Evolutionary conservation across 495 filamentous ascomycete species (phyloP).

Genomic region (Xylaria nigripes): DNA sequence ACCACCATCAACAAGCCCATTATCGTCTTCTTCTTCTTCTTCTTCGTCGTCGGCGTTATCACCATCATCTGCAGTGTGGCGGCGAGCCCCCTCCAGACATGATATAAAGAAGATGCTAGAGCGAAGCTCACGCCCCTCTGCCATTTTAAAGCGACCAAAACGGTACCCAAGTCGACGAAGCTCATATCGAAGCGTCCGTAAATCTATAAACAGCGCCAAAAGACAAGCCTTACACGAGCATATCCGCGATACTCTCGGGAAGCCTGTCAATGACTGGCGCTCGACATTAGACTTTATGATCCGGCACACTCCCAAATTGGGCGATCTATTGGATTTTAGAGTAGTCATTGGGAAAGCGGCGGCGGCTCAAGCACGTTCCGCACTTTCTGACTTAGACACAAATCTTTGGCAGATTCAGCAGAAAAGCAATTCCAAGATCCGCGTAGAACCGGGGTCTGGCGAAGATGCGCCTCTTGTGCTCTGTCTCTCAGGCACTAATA

Average conservation of each 20-base stretch:
- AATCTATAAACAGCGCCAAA: constrained; percentile 8
- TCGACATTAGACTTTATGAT: constrained; percentile 18
- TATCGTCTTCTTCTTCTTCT: no score
- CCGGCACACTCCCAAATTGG: constrained; percentile 12
- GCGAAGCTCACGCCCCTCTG: not conserved
- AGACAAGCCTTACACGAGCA: constrained; percentile 10
- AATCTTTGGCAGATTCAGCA: constrained; percentile 17
- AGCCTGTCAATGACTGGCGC: not conserved
- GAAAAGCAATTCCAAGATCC: constrained; percentile 16
- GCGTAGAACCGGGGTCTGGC: constrained; percentile 6
- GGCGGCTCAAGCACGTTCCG: constrained; percentile 11
- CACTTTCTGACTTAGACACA: constrained; percentile 17
- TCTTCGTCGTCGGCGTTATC: not conserved
- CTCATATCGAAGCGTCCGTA: constrained; percentile 10
- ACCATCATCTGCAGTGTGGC: not conserved
- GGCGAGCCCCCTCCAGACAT: not conserved
- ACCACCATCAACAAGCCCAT: no score
- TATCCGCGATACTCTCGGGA: not conserved
- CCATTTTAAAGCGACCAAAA: not conserved
- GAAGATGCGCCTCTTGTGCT: constrained; percentile 13
- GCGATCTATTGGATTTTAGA: constrained; percentile 17
- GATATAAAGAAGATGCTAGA: not conserved
- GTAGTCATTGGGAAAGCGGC: constrained; percentile 14
- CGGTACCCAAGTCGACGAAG: not conserved
- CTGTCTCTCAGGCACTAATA: constrained; percentile 14